Evolutionary conservation across 139 green algal genomes (phyloP).

Genomic region (Yamagishiella unicocca): DNA sequence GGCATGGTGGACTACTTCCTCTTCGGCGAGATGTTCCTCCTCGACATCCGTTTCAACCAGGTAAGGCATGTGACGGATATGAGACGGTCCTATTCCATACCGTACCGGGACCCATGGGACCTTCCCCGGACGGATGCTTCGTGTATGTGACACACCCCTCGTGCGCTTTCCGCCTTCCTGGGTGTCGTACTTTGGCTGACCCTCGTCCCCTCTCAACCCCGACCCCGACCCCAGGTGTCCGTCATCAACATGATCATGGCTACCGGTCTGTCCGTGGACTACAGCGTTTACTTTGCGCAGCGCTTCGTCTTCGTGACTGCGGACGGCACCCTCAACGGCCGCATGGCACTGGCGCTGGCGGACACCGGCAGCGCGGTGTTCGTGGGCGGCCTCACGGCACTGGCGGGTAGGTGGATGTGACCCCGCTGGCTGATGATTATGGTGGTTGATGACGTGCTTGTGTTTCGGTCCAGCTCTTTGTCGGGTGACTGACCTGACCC

Average conservation of each 20-base stretch:
- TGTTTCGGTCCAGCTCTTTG: no score
- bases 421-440: no score
- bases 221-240: conserved; percentile 21
- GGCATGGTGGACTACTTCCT: conserved; percentile 39
- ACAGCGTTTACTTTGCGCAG: conserved; percentile 49
- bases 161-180: no score
- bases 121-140: no score
- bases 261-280: conserved; percentile 48
- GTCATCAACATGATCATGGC: conserved; percentile 60
- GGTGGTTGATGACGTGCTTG: no score
- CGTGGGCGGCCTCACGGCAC: conserved; percentile 54
- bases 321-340: conserved; percentile 49
- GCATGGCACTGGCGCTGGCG: conserved; percentile 45
- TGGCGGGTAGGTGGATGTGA: conserved; percentile 41
- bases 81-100: no score
- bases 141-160: no score
- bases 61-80: no score
- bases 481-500: no score
- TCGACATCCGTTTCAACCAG: conserved; percentile 42
- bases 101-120: no score
- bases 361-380: conserved; percentile 61
- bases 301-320: conserved; percentile 44
- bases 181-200: no score
- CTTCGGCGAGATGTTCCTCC: conserved; percentile 51
- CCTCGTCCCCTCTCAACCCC: no score